Conservation (phyloP, 1,139 yeast genomes). For the Saccharomyces pastorianus region DNA sequence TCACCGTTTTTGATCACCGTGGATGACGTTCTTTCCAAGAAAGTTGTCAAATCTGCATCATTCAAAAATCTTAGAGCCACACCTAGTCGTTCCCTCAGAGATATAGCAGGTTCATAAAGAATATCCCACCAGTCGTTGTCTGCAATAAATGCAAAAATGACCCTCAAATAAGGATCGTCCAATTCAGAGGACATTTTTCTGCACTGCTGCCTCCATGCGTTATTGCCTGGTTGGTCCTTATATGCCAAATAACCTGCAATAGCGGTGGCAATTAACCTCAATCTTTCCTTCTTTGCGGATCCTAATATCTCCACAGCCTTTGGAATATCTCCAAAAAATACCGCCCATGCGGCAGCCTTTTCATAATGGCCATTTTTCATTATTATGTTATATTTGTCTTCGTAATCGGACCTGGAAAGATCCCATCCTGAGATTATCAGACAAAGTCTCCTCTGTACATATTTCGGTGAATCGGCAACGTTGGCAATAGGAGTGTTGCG, state of each 20-base stretch:
- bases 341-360: conserved; percentile 97
- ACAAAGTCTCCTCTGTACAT: conserved; percentile 65
- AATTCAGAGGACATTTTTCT: conserved; percentile 78
- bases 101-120: conserved; percentile 79
- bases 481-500: conserved; percentile 12
- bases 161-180: conserved; percentile 82
- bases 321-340: conserved; percentile 81
- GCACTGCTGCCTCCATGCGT: conserved; percentile 92
- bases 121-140: conserved; percentile 97
- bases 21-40: conserved; percentile 61
- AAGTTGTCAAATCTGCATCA: conserved; percentile 63
- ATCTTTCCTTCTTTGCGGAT: conserved; percentile 37
- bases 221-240: conserved; percentile 50
- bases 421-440: conserved; percentile 90
- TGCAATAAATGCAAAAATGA: conserved; percentile 87
- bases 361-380: conserved; percentile 58
- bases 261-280: conserved; percentile 82
- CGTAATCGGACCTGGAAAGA: conserved; percentile 67
- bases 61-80: conserved; percentile 80
- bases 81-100: conserved; percentile 80
- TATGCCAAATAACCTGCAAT: conserved; percentile 88
- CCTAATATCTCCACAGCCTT: conserved; percentile 70
- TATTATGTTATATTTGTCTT: conserved; percentile 53
- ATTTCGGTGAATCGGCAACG: conserved; percentile 37
- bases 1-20: conserved; percentile 73